Evolutionary conservation across 1,139 yeast genomes (phyloP).

Genomic region (Yamadazyma mexicana): DNA sequence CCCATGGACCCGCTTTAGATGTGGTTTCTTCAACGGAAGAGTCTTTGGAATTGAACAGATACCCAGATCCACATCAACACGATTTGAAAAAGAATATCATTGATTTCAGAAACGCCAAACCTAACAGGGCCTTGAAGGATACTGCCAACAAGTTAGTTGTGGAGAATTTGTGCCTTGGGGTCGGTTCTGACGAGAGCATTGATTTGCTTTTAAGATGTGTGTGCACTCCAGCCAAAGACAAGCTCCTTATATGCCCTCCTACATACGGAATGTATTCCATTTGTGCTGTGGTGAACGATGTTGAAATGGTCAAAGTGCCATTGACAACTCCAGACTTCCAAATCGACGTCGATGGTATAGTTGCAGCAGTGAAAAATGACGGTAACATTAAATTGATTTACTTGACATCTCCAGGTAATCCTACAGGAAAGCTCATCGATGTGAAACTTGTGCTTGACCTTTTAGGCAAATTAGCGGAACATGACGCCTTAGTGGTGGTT

Average conservation of each 20-base stretch:
- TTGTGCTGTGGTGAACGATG: slow-evolving; percentile 87
- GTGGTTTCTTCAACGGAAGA: slow-evolving; percentile 24
- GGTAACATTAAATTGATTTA: slow-evolving; percentile 68
- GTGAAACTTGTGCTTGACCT: slow-evolving; percentile 50
- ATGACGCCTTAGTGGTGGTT: slow-evolving; percentile 82
- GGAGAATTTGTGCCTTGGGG: slow-evolving; percentile 85
- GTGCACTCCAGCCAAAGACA: slow-evolving; percentile 80
- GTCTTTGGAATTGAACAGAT: slow-evolving; percentile 67
- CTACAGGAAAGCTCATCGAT: slow-evolving; percentile 72
- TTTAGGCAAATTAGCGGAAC: slow-evolving; percentile 42
- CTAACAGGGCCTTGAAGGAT: slow-evolving; percentile 22
- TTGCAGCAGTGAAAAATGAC: slow-evolving; percentile 54
- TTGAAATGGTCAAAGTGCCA: slow-evolving; percentile 73
- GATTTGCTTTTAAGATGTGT: slow-evolving; percentile 85
- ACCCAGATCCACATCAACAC: slow-evolving; percentile 96
- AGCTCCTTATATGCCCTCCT: slow-evolving; percentile 86
- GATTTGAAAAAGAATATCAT: slow-evolving; percentile 72
- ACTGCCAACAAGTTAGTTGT: slow-evolving; percentile 40
- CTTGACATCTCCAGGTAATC: slow-evolving; percentile 98
- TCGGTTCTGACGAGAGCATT: slow-evolving; percentile 95
- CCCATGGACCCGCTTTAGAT: slow-evolving; percentile 80
- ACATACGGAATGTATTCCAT: slow-evolving; percentile 97
- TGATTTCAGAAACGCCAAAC: slow-evolving; percentile 63
- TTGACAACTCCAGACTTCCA: slow-evolving; percentile 60
- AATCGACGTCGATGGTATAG: slow-evolving; percentile 58